Conservation (phyloP, 1,139 yeast species). For the Yamadazyma mexicana region DNA sequence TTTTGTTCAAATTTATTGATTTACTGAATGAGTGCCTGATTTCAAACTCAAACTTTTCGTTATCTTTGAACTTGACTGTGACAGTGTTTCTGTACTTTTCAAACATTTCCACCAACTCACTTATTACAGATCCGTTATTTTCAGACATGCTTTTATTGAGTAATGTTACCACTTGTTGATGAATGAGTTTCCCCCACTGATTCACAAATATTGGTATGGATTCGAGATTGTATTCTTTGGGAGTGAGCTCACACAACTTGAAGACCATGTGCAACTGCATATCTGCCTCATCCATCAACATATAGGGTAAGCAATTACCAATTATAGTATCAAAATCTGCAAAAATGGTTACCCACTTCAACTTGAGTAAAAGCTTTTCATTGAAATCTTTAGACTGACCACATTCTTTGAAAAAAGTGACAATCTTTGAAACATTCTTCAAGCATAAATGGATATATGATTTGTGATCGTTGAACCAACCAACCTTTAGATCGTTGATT, state of each 20-base stretch:
- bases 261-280: constrained; percentile 19
- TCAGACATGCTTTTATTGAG: constrained; percentile 6
- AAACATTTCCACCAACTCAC: constrained; percentile 3
- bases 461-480: constrained; percentile 19
- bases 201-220: constrained; percentile 20
- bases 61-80: constrained; percentile 11
- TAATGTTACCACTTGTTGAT: constrained; percentile 7
- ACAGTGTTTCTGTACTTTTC: constrained; percentile 14
- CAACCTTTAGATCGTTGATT: constrained; percentile 17
- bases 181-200: constrained; percentile 23
- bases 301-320: constrained; percentile 18
- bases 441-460: constrained; percentile 21
- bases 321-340: constrained; percentile 24
- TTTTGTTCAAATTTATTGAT: constrained; percentile 20
- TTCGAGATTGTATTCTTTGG: constrained; percentile 20
- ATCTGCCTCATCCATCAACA: constrained; percentile 17
- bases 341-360: constrained; percentile 35
- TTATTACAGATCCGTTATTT: constrained; percentile 1
- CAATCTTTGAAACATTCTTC: constrained; percentile 18
- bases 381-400: constrained; percentile 24
- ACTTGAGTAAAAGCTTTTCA: constrained; percentile 19
- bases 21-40: constrained; percentile 27
- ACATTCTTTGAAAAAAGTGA: constrained; percentile 23
- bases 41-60: constrained; percentile 29
- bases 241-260: constrained; percentile 19